Percentiles rank a stretch among this genome's conserved stretches.
phyloP scores from a whole-genome alignment of 2,329 filamentous ascomycete species.

The Raffaelea arxii region DNA sequence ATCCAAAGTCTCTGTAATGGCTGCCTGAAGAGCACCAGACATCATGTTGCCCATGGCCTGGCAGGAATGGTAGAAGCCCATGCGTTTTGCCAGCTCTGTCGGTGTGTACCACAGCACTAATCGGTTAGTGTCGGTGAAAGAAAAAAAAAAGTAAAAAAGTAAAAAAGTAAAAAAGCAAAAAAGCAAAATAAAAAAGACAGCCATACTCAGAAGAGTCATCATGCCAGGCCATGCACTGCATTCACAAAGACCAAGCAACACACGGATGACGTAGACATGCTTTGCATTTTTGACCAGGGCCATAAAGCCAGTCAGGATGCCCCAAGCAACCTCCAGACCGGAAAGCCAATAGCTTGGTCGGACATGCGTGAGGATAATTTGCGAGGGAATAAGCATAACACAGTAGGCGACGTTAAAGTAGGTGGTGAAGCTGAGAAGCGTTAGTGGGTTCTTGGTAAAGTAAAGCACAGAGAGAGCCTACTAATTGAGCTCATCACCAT shows the following conservation, averaged over 20 bases:
- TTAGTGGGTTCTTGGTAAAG: neutral
- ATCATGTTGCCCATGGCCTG: slow-evolving; percentile 43
- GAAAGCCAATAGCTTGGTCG: neutral
- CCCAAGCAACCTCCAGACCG: neutral
- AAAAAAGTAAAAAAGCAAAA: neutral
- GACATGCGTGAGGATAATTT: neutral
- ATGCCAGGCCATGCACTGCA: slow-evolving; percentile 31
- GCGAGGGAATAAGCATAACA: neutral
- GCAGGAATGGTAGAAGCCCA: slow-evolving; percentile 42
- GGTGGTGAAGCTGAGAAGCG: neutral
- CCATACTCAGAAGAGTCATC: slow-evolving; percentile 30
- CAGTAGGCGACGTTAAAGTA: neutral
- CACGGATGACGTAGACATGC: slow-evolving; percentile 27
- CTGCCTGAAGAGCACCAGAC: slow-evolving; percentile 42
- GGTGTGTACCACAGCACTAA: slow-evolving; percentile 32
- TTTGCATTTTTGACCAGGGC: neutral
- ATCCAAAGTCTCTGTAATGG: slow-evolving; percentile 41
- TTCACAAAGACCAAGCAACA: slow-evolving; percentile 29
- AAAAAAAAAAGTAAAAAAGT: slow-evolving; percentile 5
- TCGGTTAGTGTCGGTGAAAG: slow-evolving; percentile 11
- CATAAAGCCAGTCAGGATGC: neutral
- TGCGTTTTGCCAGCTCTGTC: slow-evolving; percentile 37
- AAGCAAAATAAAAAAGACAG: neutral
- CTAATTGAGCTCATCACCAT: neutral
- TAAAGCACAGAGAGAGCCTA: neutral